phyloP scores from a whole-genome alignment of 169 alveolate species.

The Plasmodium malariae region DNA sequence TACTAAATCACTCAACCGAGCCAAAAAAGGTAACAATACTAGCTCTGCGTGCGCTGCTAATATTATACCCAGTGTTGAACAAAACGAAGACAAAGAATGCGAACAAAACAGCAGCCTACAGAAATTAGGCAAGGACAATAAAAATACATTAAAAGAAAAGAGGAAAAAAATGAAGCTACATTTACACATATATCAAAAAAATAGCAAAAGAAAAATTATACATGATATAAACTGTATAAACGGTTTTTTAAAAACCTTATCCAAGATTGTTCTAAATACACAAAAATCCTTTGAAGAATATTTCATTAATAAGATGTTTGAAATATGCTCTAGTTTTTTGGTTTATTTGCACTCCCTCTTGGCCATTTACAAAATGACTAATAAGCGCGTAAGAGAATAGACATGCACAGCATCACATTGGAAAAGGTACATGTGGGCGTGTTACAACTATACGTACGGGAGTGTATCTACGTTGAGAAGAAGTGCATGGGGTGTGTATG shows the following conservation, averaged over 20 bases:
- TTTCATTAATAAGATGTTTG: constrained; percentile 71
- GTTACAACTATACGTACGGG: too few species aligned
- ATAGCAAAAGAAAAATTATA: constrained; percentile 27
- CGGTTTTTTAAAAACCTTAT: constrained; percentile 56
- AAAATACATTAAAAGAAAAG: constrained; percentile 27
- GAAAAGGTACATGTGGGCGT: too few species aligned
- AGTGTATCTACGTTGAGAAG: too few species aligned
- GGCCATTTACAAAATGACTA: constrained; percentile 66
- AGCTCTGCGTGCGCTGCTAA: background rate
- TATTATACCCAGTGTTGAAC: background rate
- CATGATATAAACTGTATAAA: constrained; percentile 50
- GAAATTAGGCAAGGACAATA: constrained; percentile 31
- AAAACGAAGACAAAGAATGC: background rate
- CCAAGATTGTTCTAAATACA: constrained; percentile 43
- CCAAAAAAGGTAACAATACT: background rate
- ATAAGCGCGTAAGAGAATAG: constrained; percentile 60
- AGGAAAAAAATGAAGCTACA: constrained; percentile 17
- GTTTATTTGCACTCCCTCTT: constrained; percentile 68
- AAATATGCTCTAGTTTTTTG: constrained; percentile 68
- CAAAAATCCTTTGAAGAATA: constrained; percentile 43
- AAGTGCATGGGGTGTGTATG: too few species aligned
- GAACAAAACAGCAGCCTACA: background rate
- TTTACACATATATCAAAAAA: constrained; percentile 46
- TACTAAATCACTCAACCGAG: background rate
- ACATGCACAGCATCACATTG: too few species aligned